Base-by-base conservation (phyloP, 2,329 filamentous ascomycete genomes). In the Fonsecaea pedrosoi region DNA sequence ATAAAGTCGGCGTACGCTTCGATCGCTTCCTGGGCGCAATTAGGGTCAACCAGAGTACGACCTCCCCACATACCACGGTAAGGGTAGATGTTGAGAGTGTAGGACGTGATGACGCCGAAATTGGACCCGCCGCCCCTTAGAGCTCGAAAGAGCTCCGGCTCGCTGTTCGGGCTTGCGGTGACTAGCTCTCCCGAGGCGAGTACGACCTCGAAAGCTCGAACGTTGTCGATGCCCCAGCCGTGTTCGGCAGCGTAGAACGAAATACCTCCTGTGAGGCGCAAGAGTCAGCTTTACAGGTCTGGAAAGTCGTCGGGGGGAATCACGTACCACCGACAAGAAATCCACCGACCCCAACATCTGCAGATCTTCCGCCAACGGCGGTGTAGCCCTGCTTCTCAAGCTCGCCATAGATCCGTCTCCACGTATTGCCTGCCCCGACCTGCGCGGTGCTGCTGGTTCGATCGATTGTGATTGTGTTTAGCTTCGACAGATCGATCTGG, bases 91-190 rank as follows among this genome's bases (percentile, higher is more conserved):
- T 54, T n/a, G 21, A 57, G 35, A 9, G 7, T 35, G n/a, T 54
- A 62, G 37, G 40, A 15, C 25, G 61, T 59, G 15, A 64, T 53
- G 67, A 85, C 79, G 48, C 84, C 85, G 67, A 83, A 86, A 72
- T 85, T 86, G 75, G 82, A 85, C 15, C 83, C 82, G 15, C 86
- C 86, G 12, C 86, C 86, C 64, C 83, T 82, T 4, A 87, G 79
- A 0, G 82, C 84, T 69, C 78, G 78, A 75, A 79, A 87, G 7
- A 89, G 77, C 64, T 87, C 85, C 0, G 79, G 66, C 66, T 87
- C 76, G 12, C 76, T 73, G 0, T 72, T 72, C 4, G 73, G 71
- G 18, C 79, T 83, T 2, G 82, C 84, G 3, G 79, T 81, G 42
- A 84, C 75, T 48, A 86, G 78, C 57, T 60, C 13, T 15, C 25